Conservation (phyloP, 306 rosid genomes). For the Cicer chorassanicum region DNA sequence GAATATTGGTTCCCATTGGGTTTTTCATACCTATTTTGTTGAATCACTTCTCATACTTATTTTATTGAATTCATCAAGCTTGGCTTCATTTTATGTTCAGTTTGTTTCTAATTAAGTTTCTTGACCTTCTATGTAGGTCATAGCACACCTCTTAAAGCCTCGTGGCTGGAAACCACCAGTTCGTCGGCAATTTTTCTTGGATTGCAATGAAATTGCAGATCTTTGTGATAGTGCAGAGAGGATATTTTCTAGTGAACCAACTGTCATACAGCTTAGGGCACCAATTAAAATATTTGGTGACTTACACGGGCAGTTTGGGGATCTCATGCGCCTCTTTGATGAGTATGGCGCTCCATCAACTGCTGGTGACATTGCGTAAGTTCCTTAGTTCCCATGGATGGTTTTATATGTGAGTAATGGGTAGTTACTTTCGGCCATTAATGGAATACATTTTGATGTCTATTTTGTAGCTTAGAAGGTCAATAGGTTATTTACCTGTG, state of each 20-base stretch:
- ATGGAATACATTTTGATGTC: slow-evolving; percentile 2
- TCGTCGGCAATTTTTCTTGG: slow-evolving; percentile 95
- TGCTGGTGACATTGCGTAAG: slow-evolving; percentile 99
- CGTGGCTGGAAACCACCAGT: slow-evolving; percentile 99
- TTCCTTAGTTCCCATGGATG: slow-evolving; percentile 39
- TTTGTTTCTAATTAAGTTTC: slow-evolving; percentile 39
- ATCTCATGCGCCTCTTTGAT: slow-evolving; percentile 99
- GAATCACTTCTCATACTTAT: slow-evolving; percentile 23
- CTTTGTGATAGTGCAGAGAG: slow-evolving; percentile 98
- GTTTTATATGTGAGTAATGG: slow-evolving; percentile 21
- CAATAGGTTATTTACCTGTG: slow-evolving; percentile 21
- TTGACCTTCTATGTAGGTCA: slow-evolving; percentile 61
- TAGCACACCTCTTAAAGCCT: slow-evolving; percentile 92
- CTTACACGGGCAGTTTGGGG: slow-evolving; percentile 99
- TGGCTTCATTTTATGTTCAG: slow-evolving; percentile 38
- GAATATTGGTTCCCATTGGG: slow-evolving; percentile 21
- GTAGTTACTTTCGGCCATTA: slow-evolving; percentile 12
- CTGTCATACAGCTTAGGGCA: slow-evolving; percentile 87
- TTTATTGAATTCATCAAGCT: slow-evolving; percentile 31
- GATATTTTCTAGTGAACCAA: slow-evolving; percentile 95
- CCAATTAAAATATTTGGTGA: slow-evolving; percentile 99
- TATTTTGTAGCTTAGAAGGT: slow-evolving; percentile 7
- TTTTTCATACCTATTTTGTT: slow-evolving; percentile 21
- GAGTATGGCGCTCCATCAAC: slow-evolving; percentile 99
- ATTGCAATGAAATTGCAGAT: slow-evolving; percentile 98